Conservation (phyloP, 139 green algal genomes). For the Chlorella ohadii region DNA sequence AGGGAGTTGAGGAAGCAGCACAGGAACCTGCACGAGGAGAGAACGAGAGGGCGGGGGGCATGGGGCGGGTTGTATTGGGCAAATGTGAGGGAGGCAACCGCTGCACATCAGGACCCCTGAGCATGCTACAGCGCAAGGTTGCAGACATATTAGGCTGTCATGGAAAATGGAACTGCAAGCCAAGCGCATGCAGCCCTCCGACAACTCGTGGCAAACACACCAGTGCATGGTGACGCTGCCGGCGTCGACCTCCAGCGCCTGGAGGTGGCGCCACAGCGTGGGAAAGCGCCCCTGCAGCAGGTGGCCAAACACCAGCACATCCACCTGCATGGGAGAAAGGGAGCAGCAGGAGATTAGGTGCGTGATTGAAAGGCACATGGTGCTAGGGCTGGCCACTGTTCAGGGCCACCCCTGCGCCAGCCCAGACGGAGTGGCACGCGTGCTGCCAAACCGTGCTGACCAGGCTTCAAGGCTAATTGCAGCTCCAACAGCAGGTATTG, state of each 20-base stretch:
- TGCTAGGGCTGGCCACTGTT: too few species aligned
- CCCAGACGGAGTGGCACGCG: too few species aligned
- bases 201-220: neutral
- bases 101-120: too few species aligned
- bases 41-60: neutral
- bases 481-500: too few species aligned
- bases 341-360: neutral
- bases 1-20: conserved; percentile 91
- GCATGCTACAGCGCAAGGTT: too few species aligned
- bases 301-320: conserved; percentile 73
- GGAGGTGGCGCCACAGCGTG: conserved; percentile 62
- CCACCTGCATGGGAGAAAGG: conserved; percentile 65
- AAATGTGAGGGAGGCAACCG: too few species aligned
- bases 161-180: too few species aligned
- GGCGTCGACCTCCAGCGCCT: conserved; percentile 68
- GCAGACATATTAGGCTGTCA: too few species aligned
- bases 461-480: too few species aligned
- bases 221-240: conserved; percentile 51
- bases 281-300: conserved; percentile 68
- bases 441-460: too few species aligned
- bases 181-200: neutral
- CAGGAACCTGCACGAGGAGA: conserved; percentile 70
- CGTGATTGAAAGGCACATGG: too few species aligned
- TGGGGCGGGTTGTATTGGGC: neutral
- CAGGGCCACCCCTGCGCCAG: too few species aligned